phyloP scores from a whole-genome alignment of 2,329 filamentous ascomycete species.

The Fusarium nodosum region DNA sequence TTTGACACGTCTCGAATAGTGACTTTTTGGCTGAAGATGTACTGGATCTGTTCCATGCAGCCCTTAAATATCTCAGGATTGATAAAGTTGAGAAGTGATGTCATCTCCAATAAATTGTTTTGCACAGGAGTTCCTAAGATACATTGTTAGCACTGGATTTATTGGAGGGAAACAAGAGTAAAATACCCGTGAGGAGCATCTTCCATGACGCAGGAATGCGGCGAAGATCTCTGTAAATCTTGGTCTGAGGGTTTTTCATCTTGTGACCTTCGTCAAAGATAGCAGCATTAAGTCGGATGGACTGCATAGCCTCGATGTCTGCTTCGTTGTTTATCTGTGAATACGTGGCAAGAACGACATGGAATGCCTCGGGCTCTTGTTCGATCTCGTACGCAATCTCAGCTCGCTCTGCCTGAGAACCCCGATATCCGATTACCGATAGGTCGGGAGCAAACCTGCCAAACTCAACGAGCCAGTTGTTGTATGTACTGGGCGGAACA shows the following conservation, averaged over 20 bases:
- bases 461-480: conserved; percentile 96
- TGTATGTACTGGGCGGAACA: conserved; percentile 91
- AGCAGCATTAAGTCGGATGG: conserved; percentile 65
- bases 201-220: conserved; percentile 85
- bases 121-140: conserved; percentile 89
- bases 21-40: conserved; percentile 92
- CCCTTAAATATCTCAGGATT: conserved; percentile 86
- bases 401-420: conserved; percentile 74
- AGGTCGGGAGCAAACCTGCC: conserved; percentile 84
- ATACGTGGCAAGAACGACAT: conserved; percentile 72
- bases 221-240: conserved; percentile 83
- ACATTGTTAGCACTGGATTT: conserved; percentile 34
- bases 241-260: conserved; percentile 88
- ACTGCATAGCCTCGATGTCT: conserved; percentile 65
- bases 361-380: conserved; percentile 73
- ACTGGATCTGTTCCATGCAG: conserved; percentile 82
- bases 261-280: conserved; percentile 97
- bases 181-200: conserved; percentile 73
- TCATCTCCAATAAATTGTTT: conserved; percentile 94
- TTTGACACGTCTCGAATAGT: conserved; percentile 84
- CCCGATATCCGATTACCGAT: conserved; percentile 78
- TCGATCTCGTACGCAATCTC: conserved; percentile 76
- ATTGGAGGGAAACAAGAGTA: neutral
- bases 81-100: conserved; percentile 92
- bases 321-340: conserved; percentile 68